Evolutionary conservation across 1,284 basidiomycete species (phyloP), one percentile per base, ranked within the genome.

Genomic region (Ceratobasidium papillatum): DNA sequence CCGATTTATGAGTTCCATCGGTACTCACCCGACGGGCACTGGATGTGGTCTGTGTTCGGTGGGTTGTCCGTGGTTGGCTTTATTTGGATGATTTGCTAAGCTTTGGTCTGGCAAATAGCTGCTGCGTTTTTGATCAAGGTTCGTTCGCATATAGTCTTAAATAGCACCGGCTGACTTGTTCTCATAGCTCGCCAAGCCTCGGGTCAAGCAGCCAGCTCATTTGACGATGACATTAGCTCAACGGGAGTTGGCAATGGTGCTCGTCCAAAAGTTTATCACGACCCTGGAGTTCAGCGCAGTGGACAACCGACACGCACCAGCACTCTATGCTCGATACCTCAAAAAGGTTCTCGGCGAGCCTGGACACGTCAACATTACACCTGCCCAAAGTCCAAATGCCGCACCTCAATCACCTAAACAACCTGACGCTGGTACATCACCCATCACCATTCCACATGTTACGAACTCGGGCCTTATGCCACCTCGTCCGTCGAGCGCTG

Each of bases 11-110:
- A 91, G 9, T 93, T 92, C 80, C 90, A 95, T 88, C 87, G 91
- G 49, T 94, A 89, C 78, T 88, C 94, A 0, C 92, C 94, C 0
- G 94, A 95, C 80, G 92, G 91, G 87, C 91, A 94, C 80, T 95
- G 95, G 79, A 86, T 95, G 58, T 94, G 94, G 79, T 88, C 92
- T 0, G 88, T 93, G 0, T 96, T 95, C 80, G 94, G 92, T 58
- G 94, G 91, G 0, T 94, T 93, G 36, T 2, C 82, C 83, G 94
- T 71, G 12, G 45, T 65, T 51, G 47, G 45, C 19, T 7, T 12
- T 47, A 32, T 43, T 41, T 41, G 22, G 17, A 17, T 22, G 22
- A 17, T 58, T 47, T 25, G 41, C 54, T 59, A 9, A 25, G 27
- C 34, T 41, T 41, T 61, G 58, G 36, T 11, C 3, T 34, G 54